Conservation (phyloP, 1,284 basidiomycete genomes). For the Sanghuangporus baumii region DNA sequence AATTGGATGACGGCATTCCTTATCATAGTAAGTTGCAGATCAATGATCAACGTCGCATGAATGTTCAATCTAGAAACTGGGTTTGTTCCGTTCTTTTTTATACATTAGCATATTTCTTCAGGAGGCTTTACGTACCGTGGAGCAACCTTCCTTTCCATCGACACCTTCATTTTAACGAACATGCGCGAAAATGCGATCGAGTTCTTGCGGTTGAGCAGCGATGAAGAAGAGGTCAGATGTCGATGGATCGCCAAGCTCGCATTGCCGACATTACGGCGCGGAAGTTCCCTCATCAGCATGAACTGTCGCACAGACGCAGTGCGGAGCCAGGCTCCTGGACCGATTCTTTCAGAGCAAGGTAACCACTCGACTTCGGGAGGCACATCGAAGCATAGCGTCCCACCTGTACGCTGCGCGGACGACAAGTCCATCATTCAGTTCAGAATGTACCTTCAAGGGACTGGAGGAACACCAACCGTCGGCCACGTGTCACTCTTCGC, state of each 20-base stretch:
- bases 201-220: constrained; percentile 3
- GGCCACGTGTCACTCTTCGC: constrained; percentile 31
- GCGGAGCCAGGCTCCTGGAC: neutral
- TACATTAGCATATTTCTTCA: constrained; percentile 11
- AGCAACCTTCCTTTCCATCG: constrained; percentile 11
- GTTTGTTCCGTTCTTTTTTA: neutral
- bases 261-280: constrained; percentile 8
- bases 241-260: constrained; percentile 9
- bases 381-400: neutral
- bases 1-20: constrained; percentile 11
- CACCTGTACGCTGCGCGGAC: constrained; percentile 7
- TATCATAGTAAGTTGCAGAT: constrained; percentile 17
- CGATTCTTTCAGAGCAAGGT: neutral
- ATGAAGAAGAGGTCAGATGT: neutral
- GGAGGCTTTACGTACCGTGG: constrained; percentile 14
- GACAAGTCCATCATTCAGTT: constrained; percentile 16
- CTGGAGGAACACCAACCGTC: neutral
- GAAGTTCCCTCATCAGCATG: constrained; percentile 15
- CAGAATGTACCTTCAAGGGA: constrained; percentile 15
- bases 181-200: constrained; percentile 15
- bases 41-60: constrained; percentile 30
- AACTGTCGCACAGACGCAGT: constrained; percentile 16
- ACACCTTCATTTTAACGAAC: constrained; percentile 16
- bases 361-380: neutral
- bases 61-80: neutral